A percentile compares a stretch with the other conserved stretches of the same genome.
These are phyloP conservation scores for Rhynchosporium agropyri DNA, from an alignment of 2,329 filamentous ascomycete species.

Conservation along the genomic window DNA sequence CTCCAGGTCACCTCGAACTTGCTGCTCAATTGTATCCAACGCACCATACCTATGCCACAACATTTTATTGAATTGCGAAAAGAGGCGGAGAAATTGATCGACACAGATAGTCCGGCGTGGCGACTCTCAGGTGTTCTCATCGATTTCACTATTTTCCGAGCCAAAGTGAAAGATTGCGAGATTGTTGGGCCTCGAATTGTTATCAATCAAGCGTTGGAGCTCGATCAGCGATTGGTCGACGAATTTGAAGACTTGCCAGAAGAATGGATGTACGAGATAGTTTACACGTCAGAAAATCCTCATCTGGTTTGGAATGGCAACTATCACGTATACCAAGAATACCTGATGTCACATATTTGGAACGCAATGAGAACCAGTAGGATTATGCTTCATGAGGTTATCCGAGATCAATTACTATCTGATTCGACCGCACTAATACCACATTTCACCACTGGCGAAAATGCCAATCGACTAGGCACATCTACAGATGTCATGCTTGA, in stretches of 20 bases:
- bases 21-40: conserved; percentile 56
- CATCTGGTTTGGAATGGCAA: conserved; percentile 37
- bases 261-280: conserved; percentile 33
- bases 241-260: conserved; percentile 24
- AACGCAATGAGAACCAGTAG: conserved; percentile 36
- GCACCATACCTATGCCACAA: conserved; percentile 52
- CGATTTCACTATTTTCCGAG: conserved; percentile 34
- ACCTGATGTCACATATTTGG: conserved; percentile 38
- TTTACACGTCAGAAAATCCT: conserved; percentile 34
- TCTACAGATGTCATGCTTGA: conserved; percentile 27
- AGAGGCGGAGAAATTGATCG: conserved; percentile 47
- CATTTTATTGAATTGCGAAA: conserved; percentile 51
- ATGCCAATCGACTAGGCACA: conserved; percentile 12
- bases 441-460: conserved; percentile 26
- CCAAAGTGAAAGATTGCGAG: conserved; percentile 22
- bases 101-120: conserved; percentile 46
- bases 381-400: conserved; percentile 36
- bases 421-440: conserved; percentile 18
- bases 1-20: conserved; percentile 56
- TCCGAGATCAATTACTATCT: conserved; percentile 30
- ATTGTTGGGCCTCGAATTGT: conserved; percentile 43
- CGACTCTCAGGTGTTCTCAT: conserved; percentile 48
- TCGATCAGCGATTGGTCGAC: conserved; percentile 33
- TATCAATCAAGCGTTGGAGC: conserved; percentile 29
- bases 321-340: conserved; percentile 38